Evolutionary conservation across 345 rosid species (phyloP).

Genomic region (Sonneratia caseolaris): DNA sequence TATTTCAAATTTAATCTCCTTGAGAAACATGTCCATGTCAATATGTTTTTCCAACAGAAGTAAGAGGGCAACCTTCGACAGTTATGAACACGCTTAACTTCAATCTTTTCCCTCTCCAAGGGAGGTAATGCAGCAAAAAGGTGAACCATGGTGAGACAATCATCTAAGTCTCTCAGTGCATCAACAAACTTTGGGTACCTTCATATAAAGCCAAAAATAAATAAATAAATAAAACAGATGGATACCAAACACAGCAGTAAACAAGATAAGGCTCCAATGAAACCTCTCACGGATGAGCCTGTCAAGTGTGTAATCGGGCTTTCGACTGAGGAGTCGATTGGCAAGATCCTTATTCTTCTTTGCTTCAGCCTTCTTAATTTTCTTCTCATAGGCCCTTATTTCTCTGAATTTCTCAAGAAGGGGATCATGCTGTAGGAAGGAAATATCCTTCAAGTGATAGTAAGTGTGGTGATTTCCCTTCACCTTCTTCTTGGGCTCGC

Average conservation of each 20-base stretch:
- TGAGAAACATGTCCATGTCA: not conserved
- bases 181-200: constrained; percentile 86
- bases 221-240: not conserved
- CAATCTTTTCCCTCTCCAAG: constrained; percentile 61
- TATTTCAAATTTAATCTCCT: not conserved
- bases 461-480: constrained; percentile 91
- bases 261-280: not conserved
- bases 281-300: constrained; percentile 78
- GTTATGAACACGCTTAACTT: constrained; percentile 63
- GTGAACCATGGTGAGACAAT: constrained; percentile 84
- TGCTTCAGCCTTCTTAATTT: constrained; percentile 70
- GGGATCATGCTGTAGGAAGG: constrained; percentile 77
- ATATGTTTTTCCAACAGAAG: not conserved
- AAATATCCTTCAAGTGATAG: constrained; percentile 83
- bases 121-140: constrained; percentile 92
- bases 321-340: constrained; percentile 43
- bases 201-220: constrained; percentile 7
- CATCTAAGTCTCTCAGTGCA: constrained; percentile 94
- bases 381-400: constrained; percentile 56
- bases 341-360: constrained; percentile 76
- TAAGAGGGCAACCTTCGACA: constrained; percentile 55
- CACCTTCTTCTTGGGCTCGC: constrained; percentile 91
- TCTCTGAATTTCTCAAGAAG: constrained; percentile 83
- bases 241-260: not conserved
- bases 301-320: constrained; percentile 62